A percentile compares a stretch with the other conserved stretches of the same genome.
Evolutionary conservation across 352 stramenopile species (phyloP).

Genomic region (Thalassiosira pacifica): DNA sequence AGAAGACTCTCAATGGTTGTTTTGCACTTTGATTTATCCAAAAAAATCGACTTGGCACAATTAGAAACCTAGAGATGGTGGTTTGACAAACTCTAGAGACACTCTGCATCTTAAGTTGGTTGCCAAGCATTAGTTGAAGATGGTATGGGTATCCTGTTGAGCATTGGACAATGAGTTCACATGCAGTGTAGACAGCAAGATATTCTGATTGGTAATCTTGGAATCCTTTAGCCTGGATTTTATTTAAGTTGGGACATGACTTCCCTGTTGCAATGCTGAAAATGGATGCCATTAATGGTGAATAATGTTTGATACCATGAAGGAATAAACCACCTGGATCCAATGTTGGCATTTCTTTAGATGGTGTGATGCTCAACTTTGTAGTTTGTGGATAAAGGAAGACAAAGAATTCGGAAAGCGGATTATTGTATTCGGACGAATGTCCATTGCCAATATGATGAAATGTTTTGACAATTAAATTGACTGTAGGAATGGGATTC

Average conservation of each 20-base stretch:
- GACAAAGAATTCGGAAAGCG: not conserved
- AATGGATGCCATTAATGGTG: not conserved
- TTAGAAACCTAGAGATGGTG: constrained; percentile 6
- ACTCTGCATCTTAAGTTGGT: constrained; percentile 13
- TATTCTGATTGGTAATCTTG: constrained; percentile 30
- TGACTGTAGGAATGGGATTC: not conserved
- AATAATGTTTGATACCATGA: constrained; percentile 9
- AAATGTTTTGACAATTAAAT: not conserved
- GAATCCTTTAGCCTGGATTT: constrained; percentile 11
- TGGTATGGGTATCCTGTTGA: constrained; percentile 10
- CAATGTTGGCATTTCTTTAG: not conserved
- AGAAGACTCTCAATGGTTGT: not conserved
- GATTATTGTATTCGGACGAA: not conserved
- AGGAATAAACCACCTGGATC: not conserved
- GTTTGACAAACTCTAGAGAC: no score
- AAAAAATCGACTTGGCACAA: constrained; percentile 5
- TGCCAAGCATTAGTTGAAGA: constrained; percentile 37
- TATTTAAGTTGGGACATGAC: constrained; percentile 1
- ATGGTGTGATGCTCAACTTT: not conserved
- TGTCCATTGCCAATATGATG: not conserved
- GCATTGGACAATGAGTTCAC: constrained; percentile 20
- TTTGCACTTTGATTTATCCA: no score
- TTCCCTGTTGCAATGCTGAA: constrained; percentile 11
- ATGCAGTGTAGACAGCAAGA: constrained; percentile 20
- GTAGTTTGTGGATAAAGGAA: not conserved